Evolutionary conservation across 805 yeast species (phyloP).

Genomic region (Ogataea paradorogensis): DNA sequence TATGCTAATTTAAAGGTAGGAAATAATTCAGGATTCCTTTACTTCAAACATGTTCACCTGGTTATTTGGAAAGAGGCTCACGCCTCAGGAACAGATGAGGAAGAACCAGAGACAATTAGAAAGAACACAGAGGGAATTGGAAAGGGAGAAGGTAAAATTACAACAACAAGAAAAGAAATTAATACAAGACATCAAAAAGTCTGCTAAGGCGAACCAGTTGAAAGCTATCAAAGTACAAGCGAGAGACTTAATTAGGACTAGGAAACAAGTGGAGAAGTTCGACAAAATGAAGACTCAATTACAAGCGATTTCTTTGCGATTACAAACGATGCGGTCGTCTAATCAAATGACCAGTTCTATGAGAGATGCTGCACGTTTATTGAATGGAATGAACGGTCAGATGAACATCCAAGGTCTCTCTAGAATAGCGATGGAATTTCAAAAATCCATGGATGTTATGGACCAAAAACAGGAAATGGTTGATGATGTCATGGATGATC

Average conservation of each 20-base stretch:
- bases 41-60: conserved; percentile 67
- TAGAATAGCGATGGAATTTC: conserved; percentile 92
- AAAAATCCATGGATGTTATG: conserved; percentile 92
- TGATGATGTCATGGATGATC: conserved; percentile 97
- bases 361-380: conserved; percentile 86
- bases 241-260: conserved; percentile 87
- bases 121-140: conserved; percentile 89
- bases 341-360: conserved; percentile 94
- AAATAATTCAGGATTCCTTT: neutral
- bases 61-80: conserved; percentile 90
- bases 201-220: conserved; percentile 87
- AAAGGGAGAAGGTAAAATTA: conserved; percentile 79
- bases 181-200: conserved; percentile 78
- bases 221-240: conserved; percentile 94
- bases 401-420: conserved; percentile 91
- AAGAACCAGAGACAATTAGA: conserved; percentile 95
- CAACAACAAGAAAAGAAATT: conserved; percentile 92
- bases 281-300: conserved; percentile 91
- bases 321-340: conserved; percentile 88
- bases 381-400: conserved; percentile 78
- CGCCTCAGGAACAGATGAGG: conserved; percentile 93
- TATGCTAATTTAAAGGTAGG: conserved; percentile 2
- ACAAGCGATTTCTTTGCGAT: conserved; percentile 88
- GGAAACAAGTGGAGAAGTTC: conserved; percentile 80
- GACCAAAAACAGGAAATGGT: conserved; percentile 98